These are phyloP conservation scores for Nepenthes gracilis DNA, from an alignment of 148 eudicot species.

Conservation along the genomic window DNA sequence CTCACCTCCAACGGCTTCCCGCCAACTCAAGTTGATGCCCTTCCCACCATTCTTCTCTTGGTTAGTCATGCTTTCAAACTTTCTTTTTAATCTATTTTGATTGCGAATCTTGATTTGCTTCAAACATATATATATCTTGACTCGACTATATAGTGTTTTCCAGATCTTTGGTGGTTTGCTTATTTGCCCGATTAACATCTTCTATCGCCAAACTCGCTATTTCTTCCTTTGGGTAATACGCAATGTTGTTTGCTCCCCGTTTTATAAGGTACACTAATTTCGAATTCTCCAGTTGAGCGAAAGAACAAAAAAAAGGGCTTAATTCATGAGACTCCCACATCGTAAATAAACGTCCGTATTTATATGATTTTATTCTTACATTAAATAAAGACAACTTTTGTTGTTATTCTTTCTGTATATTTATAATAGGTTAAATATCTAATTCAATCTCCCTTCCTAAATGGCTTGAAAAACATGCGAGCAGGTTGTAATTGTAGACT, in stretches of 20 bases:
- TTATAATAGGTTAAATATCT: no score
- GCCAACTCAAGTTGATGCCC: slow-evolving; percentile 45
- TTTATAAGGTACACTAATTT: slow-evolving; percentile 51
- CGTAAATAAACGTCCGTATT: background rate
- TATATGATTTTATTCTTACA: background rate
- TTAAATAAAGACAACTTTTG: background rate
- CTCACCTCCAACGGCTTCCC: slow-evolving; percentile 52
- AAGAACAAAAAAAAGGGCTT: no score
- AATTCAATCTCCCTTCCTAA: no score
- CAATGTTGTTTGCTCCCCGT: slow-evolving; percentile 82
- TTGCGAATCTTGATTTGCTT: background rate
- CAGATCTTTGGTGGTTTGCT: slow-evolving; percentile 45
- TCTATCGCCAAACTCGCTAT: slow-evolving; percentile 70
- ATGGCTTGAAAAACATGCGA: background rate
- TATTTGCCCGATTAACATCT: slow-evolving; percentile 63
- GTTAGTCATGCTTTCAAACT: slow-evolving; percentile 21
- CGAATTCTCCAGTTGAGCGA: no score
- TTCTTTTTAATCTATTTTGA: background rate
- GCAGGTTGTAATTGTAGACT: slow-evolving; percentile 90
- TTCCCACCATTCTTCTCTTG: slow-evolving; percentile 75
- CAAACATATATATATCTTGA: no score
- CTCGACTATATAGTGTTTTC: slow-evolving; percentile 6
- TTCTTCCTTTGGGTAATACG: slow-evolving; percentile 72
- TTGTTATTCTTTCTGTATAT: no score
- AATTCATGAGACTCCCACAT: background rate